Percentiles rank a stretch among this genome's conserved stretches.
Evolutionary conservation across 441 rosid species (phyloP).

Genomic region (Kokia cookei): DNA sequence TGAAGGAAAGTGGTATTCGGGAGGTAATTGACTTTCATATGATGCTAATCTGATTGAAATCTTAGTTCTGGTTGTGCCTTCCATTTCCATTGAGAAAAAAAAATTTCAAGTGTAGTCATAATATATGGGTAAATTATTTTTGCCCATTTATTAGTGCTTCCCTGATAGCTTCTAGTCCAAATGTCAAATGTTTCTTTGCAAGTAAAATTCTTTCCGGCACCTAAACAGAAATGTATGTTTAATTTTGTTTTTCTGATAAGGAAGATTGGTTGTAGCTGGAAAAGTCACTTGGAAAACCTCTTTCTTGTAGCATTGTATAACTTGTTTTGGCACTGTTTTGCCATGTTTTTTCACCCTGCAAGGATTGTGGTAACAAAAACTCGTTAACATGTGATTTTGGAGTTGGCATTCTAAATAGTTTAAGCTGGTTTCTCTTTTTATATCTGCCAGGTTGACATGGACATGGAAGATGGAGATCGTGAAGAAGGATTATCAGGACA

Average conservation of each 20-base stretch:
- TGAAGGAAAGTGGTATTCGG: constrained; percentile 73
- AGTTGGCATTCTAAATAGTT: neutral
- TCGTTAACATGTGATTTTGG: neutral
- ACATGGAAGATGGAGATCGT: constrained; percentile 68
- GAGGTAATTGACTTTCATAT: constrained; percentile 51
- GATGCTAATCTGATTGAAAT: neutral
- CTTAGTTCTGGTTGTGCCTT: neutral
- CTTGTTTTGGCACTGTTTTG: neutral
- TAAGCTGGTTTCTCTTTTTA: neutral
- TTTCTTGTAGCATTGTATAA: neutral
- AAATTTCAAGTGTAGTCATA: neutral
- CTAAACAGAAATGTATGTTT: neutral
- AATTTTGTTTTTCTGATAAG: neutral
- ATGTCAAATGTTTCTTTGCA: neutral
- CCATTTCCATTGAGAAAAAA: neutral
- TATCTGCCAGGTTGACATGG: constrained; percentile 79
- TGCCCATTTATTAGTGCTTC: neutral
- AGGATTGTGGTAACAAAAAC: neutral
- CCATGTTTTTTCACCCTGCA: neutral
- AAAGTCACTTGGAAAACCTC: neutral
- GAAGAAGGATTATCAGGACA: constrained; percentile 27
- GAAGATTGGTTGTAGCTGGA: neutral
- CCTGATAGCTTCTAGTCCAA: neutral
- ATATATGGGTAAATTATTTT: neutral
- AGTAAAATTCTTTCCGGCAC: neutral